phyloP scores from a whole-genome alignment of 495 filamentous ascomycete genomes.

The Coniosporium apollinis region DNA sequence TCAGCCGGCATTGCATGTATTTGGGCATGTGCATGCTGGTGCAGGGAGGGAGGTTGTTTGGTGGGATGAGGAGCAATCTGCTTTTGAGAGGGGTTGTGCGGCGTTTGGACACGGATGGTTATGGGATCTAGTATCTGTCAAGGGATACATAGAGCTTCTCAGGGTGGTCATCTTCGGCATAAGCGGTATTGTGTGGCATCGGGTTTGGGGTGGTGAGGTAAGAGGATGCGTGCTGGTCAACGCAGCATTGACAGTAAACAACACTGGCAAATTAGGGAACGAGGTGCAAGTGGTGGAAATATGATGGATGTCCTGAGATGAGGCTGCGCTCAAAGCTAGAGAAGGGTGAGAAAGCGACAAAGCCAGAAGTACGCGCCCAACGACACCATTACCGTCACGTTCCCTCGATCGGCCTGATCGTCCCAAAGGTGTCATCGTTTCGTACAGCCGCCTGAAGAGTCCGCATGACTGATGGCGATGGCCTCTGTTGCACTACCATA shows the following conservation, averaged over 20 bases:
- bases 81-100: constrained; percentile 51
- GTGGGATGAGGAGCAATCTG: constrained; percentile 60
- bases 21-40: constrained; percentile 71
- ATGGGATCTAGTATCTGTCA: constrained; percentile 33
- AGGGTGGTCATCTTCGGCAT: constrained; percentile 46
- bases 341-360: too few species aligned
- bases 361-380: too few species aligned
- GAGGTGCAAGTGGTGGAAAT: constrained; percentile 41
- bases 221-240: constrained; percentile 53
- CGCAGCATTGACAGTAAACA: constrained; percentile 54
- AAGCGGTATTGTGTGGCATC: constrained; percentile 50
- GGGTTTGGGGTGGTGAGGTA: constrained; percentile 46
- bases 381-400: too few species aligned
- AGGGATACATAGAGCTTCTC: constrained; percentile 44
- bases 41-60: constrained; percentile 47
- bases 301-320: too few species aligned
- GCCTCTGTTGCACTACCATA: too few species aligned
- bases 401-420: too few species aligned
- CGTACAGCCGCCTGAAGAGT: too few species aligned
- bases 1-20: constrained; percentile 65
- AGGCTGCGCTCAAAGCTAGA: too few species aligned
- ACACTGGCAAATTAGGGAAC: constrained; percentile 48
- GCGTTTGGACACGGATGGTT: constrained; percentile 23
- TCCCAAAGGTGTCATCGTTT: too few species aligned
- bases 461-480: too few species aligned